Evolutionary conservation across 805 yeast genomes (phyloP).

Genomic region (Yarrowia porcina): DNA sequence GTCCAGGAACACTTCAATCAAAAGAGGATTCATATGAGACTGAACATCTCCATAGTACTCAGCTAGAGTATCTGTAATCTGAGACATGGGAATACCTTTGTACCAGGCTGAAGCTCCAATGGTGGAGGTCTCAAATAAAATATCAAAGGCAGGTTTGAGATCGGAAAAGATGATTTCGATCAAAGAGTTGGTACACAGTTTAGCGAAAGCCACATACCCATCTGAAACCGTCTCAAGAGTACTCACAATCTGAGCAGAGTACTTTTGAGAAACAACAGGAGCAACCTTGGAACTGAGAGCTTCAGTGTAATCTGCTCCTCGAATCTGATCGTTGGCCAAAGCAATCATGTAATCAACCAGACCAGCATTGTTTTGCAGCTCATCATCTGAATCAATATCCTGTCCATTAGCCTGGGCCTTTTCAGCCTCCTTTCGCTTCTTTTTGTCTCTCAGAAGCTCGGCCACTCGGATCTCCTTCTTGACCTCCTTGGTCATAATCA

Average conservation of each 20-base stretch:
- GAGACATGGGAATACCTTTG: slow-evolving; percentile 53
- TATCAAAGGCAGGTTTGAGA: slow-evolving; percentile 56
- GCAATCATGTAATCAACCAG: slow-evolving; percentile 77
- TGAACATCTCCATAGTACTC: slow-evolving; percentile 71
- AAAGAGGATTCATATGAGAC: slow-evolving; percentile 49
- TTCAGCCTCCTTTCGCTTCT: slow-evolving; percentile 32
- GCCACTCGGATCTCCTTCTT: slow-evolving; percentile 34
- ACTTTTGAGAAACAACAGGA: slow-evolving; percentile 62
- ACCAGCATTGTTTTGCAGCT: slow-evolving; percentile 56
- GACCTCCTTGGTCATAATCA: slow-evolving; percentile 54
- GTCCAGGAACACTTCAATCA: slow-evolving; percentile 54
- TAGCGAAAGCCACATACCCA: slow-evolving; percentile 72
- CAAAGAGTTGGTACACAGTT: slow-evolving; percentile 55
- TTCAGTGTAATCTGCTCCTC: slow-evolving; percentile 65
- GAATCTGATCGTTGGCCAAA: slow-evolving; percentile 77
- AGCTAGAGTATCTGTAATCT: slow-evolving; percentile 65
- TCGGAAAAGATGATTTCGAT: slow-evolving; percentile 69
- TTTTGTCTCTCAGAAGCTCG: slow-evolving; percentile 35
- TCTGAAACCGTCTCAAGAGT: slow-evolving; percentile 65
- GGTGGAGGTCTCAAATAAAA: slow-evolving; percentile 54
- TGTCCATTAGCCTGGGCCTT: slow-evolving; percentile 11
- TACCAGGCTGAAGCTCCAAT: slow-evolving; percentile 60
- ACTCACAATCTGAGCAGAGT: slow-evolving; percentile 56
- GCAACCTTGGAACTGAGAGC: slow-evolving; percentile 64
- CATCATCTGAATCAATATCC: slow-evolving; percentile 40